These are phyloP conservation scores for Cladosporium cucumerinum DNA, from an alignment of 2,329 filamentous ascomycete genomes.

Conservation along the genomic window DNA sequence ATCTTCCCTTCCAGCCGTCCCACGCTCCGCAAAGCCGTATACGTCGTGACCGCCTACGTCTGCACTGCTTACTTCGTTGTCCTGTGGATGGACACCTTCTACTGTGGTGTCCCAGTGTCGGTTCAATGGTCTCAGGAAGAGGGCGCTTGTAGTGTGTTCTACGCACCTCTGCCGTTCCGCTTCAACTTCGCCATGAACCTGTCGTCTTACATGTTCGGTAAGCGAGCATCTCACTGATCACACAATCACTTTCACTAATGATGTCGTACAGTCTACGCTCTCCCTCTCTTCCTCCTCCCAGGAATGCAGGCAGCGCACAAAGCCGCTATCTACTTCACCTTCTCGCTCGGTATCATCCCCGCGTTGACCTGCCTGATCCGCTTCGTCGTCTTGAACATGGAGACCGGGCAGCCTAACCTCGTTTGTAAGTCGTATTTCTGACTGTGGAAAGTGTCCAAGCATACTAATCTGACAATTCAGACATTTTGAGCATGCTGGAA, in stretches of 20 bases:
- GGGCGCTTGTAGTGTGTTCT: slow-evolving; percentile 38
- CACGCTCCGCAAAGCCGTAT: slow-evolving; percentile 32
- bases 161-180: slow-evolving; percentile 35
- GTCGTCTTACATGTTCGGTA: slow-evolving; percentile 35
- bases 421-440: slow-evolving; percentile 17
- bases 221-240: neutral
- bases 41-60: slow-evolving; percentile 35
- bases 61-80: slow-evolving; percentile 30
- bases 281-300: slow-evolving; percentile 34
- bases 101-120: slow-evolving; percentile 36
- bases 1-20: slow-evolving; percentile 33
- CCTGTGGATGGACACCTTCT: slow-evolving; percentile 38
- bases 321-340: slow-evolving; percentile 25
- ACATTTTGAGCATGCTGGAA: slow-evolving; percentile 19
- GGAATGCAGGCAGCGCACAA: slow-evolving; percentile 24
- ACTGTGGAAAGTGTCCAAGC: neutral
- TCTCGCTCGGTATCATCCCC: slow-evolving; percentile 28
- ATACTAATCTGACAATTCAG: neutral
- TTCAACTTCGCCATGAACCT: slow-evolving; percentile 37
- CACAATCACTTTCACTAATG: neutral
- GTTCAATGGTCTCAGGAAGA: slow-evolving; percentile 39
- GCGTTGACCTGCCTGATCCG: slow-evolving; percentile 28
- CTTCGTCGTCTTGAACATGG: slow-evolving; percentile 27
- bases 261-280: slow-evolving; percentile 29
- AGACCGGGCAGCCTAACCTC: slow-evolving; percentile 29